phyloP scores from a whole-genome alignment of 257 asterid species.

The Nyctanthes arbortristis region DNA sequence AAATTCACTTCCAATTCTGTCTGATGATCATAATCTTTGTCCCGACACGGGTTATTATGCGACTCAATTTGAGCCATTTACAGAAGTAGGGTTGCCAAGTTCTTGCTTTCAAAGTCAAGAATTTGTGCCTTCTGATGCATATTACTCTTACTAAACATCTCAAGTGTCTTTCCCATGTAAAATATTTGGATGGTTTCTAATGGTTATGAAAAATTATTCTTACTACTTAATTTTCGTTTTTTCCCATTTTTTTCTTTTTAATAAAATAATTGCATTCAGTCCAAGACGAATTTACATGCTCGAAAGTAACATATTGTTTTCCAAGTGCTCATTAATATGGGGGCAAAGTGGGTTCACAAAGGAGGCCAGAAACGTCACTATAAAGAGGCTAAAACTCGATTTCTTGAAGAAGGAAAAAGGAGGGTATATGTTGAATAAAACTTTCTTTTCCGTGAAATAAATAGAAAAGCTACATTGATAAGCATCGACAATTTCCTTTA shows the following conservation, averaged over 20 bases:
- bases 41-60: background rate
- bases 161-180: background rate
- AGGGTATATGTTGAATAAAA: background rate
- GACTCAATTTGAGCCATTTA: constrained; percentile 12
- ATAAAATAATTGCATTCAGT: too few relatives aligned
- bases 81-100: constrained; percentile 21
- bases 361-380: background rate
- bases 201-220: too few relatives aligned
- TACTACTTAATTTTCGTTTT: too few relatives aligned
- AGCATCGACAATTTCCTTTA: constrained; percentile 19
- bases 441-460: constrained; percentile 14
- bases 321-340: too few relatives aligned
- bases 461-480: background rate
- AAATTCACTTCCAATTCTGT: constrained; percentile 1
- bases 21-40: constrained; percentile 7
- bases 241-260: too few relatives aligned
- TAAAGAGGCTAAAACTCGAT: background rate
- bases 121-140: constrained; percentile 24
- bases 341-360: background rate
- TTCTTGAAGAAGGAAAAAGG: constrained; percentile 24
- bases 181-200: background rate
- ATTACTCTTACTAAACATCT: background rate
- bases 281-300: too few relatives aligned
- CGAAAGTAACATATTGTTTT: too few relatives aligned
- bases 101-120: constrained; percentile 34